Evolutionary conservation across 169 alveolate species (phyloP).

Genomic region (Prorocentrum cordatum): DNA sequence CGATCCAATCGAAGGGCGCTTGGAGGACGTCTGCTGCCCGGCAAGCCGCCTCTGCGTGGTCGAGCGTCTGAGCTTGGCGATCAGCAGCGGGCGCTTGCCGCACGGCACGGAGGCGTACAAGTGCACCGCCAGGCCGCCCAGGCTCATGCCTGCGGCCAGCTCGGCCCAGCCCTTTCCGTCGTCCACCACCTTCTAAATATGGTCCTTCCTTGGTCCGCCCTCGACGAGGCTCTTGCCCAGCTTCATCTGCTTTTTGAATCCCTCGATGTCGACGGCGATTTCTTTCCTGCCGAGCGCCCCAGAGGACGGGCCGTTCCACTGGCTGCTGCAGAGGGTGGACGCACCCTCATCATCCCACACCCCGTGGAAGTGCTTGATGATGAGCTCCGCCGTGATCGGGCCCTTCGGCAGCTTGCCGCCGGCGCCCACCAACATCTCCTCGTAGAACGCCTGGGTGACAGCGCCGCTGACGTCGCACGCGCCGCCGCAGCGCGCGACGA

Average conservation of each 20-base stretch:
- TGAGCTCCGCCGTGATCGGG: conserved; percentile 14
- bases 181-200: too few relatives aligned
- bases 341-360: conserved; percentile 39
- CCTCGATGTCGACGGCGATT: conserved; percentile 29
- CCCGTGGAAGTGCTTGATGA: conserved; percentile 46
- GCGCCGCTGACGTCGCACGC: conserved; percentile 48
- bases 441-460: conserved; percentile 40
- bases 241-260: conserved; percentile 21
- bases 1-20: too few relatives aligned
- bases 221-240: too few relatives aligned
- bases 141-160: conserved; percentile 63
- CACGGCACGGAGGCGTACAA: conserved; percentile 51
- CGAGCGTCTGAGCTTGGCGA: too few relatives aligned
- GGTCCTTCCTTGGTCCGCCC: too few relatives aligned
- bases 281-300: conserved; percentile 57
- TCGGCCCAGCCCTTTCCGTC: conserved; percentile 63
- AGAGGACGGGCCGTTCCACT: conserved; percentile 54
- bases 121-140: conserved; percentile 46
- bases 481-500: conserved; percentile 28
- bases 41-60: too few relatives aligned
- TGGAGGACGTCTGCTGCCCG: too few relatives aligned
- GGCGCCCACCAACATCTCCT: neutral
- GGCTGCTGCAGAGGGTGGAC: conserved; percentile 43
- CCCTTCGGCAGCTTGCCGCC: conserved; percentile 64
- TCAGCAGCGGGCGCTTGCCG: conserved; percentile 47